Percentiles rank a stretch among this genome's conserved stretches.
These are phyloP conservation scores for Botryotinia globosa DNA, from an alignment of 2,329 filamentous ascomycete genomes.

Conservation along the genomic window DNA sequence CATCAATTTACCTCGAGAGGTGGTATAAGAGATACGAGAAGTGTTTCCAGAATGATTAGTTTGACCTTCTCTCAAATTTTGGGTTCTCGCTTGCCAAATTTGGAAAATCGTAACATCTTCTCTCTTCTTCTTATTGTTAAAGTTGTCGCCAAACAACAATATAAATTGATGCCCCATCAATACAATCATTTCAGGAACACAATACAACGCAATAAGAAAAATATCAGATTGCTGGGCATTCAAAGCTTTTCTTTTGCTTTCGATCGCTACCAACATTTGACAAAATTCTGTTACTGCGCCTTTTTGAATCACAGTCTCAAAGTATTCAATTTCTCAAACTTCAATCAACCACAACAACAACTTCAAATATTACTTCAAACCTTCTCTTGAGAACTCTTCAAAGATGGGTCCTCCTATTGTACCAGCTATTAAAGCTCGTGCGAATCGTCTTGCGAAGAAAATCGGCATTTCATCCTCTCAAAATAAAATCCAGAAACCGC, in stretches of 20 bases:
- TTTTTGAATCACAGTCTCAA: neutral
- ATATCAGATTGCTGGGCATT: neutral
- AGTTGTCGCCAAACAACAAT: conserved; percentile 10
- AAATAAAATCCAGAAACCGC: neutral
- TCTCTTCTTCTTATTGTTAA: conserved; percentile 3
- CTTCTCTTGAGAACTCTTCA: neutral
- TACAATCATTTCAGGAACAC: neutral
- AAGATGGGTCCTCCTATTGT: neutral
- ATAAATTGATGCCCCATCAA: neutral
- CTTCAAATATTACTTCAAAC: neutral
- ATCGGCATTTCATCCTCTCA: neutral
- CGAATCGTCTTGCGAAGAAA: neutral
- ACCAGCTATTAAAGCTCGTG: neutral
- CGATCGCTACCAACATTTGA: neutral
- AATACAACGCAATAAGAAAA: neutral
- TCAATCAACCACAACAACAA: neutral
- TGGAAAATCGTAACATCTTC: neutral
- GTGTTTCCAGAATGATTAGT: neutral
- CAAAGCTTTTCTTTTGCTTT: conserved; percentile 4
- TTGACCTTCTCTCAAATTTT: neutral
- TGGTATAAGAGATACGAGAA: neutral
- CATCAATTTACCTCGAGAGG: neutral
- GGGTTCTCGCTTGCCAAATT: conserved; percentile 8
- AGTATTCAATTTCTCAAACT: neutral
- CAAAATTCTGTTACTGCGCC: neutral